Percentiles rank a stretch among this genome's conserved stretches.
phyloP scores from a whole-genome alignment of 148 eudicot genomes.

The Dianthus caryophyllus region DNA sequence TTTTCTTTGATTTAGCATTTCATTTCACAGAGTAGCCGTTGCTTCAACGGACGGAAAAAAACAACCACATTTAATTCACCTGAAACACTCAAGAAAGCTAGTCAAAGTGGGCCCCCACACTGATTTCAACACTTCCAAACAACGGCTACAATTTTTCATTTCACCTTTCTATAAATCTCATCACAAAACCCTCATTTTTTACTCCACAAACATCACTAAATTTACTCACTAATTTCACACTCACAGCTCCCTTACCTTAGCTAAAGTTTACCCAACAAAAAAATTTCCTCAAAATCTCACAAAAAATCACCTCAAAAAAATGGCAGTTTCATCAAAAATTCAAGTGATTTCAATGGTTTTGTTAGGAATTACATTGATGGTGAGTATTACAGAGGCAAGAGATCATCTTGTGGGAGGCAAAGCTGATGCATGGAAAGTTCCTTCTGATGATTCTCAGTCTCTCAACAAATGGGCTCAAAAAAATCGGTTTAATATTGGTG shows the following conservation, averaged over 20 bases:
- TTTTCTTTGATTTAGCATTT: no score
- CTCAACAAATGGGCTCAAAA: conserved; percentile 63
- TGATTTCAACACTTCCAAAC: background rate
- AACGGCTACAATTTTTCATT: conserved; percentile 27
- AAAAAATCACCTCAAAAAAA: background rate
- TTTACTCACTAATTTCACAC: background rate
- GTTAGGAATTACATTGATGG: conserved; percentile 15
- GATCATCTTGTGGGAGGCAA: conserved; percentile 60
- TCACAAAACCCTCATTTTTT: background rate
- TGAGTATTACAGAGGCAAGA: conserved; percentile 39
- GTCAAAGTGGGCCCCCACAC: conserved; percentile 7
- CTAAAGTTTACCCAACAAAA: background rate
- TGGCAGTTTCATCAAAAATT: conserved; percentile 27
- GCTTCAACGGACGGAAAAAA: conserved; percentile 20
- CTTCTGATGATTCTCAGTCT: conserved; percentile 51
- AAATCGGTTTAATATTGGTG: conserved; percentile 49
- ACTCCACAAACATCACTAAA: background rate
- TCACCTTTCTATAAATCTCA: background rate
- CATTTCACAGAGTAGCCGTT: conserved; percentile 13
- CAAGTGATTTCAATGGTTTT: conserved; percentile 14
- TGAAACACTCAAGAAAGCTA: conserved; percentile 6
- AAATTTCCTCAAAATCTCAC: background rate
- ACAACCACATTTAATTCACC: conserved; percentile 11
- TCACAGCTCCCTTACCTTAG: no score
- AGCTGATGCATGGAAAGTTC: conserved; percentile 50